Conservation (phyloP, 2,329 filamentous ascomycete genomes). For the Aspergillus ochraceoroseus region DNA sequence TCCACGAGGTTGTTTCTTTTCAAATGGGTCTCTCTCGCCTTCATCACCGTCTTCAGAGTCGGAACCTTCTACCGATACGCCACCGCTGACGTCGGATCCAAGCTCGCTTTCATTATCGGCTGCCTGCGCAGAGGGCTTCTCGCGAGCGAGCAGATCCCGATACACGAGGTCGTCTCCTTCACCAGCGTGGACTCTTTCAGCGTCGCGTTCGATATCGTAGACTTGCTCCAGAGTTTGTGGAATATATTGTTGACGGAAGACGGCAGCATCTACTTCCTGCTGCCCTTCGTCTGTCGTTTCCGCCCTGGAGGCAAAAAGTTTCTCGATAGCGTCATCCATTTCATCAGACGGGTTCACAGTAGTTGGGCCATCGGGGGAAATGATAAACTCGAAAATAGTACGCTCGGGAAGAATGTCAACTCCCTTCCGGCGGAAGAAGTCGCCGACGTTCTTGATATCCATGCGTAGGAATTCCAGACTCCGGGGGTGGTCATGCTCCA, state of each 20-base stretch:
- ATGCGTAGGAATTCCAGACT: constrained; percentile 91
- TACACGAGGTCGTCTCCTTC: constrained; percentile 77
- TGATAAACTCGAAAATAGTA: constrained; percentile 79
- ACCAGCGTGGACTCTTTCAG: constrained; percentile 67
- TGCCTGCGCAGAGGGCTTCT: constrained; percentile 34
- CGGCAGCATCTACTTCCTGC: constrained; percentile 72
- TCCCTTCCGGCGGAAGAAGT: constrained; percentile 84
- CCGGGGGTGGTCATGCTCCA: constrained; percentile 92
- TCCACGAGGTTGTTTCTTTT: constrained; percentile 66
- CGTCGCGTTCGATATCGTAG: constrained; percentile 91
- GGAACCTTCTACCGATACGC: constrained; percentile 30
- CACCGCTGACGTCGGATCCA: constrained; percentile 35
- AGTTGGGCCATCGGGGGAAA: constrained; percentile 50
- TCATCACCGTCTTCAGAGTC: constrained; percentile 49
- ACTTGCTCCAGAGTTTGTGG: constrained; percentile 94
- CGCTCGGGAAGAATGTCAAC: constrained; percentile 77
- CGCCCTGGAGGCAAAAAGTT: constrained; percentile 58
- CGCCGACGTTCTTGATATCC: constrained; percentile 95
- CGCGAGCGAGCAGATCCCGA: constrained; percentile 72
- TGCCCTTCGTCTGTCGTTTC: constrained; percentile 46
- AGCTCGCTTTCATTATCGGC: constrained; percentile 36
- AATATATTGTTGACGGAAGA: constrained; percentile 94
- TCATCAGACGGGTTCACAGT: constrained; percentile 44
- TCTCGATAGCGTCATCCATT: constrained; percentile 60
- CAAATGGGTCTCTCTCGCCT: constrained; percentile 48